Base-by-base conservation (phyloP, 768 basidiomycete genomes). In the Lentinula sp. region DNA sequence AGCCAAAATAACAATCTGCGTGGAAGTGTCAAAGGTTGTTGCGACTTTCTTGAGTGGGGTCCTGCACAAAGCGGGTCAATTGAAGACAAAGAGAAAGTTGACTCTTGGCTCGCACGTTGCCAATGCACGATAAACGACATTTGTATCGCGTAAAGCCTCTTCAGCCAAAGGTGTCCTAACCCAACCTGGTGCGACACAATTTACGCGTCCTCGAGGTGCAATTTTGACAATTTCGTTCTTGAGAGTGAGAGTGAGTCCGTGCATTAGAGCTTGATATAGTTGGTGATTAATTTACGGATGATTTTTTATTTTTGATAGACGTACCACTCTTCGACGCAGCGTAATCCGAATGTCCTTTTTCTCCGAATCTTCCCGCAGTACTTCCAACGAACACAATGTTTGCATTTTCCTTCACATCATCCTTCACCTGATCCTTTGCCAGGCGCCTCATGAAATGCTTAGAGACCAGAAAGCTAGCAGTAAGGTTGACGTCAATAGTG, bases 201-300 rank as follows among this genome's bases (percentile, higher is more conserved):
- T 91, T 3, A 90, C 88, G n/a, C 89, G 77, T 0, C 81, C 90
- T 59, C 71, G 77, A 0, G 88, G 86, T 0, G 88, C 88, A 61
- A 90, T 81, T 71, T 83, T 83, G 49, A 92, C 89, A 58, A 91
- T 89, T 71, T 92, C 89, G 69, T 91, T 91, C 73, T 91, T 91
- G 65, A 91, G 76, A 4, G 84, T 76, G 65, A 85, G 71, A 3
- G 81, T 82, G 37, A 91, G 67, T 1, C 88, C 90, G 63, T 88
- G 86, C 88, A 89, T 89, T 75, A 88, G 78, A 10, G 45, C 57
- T 57, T 9, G 16, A 39, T 31, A 8, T 9, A 5, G 50, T 49
- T 8, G 23, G 6, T 31, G 28, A 28, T 10, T 32, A 8, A 2
- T 15, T 10, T 15, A 3, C 9, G 6, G 37, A 39, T 39, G 6